Evolutionary conservation across 192 early-diverging fungal genomes (phyloP).

Genomic region (Rhizophagus sp.): DNA sequence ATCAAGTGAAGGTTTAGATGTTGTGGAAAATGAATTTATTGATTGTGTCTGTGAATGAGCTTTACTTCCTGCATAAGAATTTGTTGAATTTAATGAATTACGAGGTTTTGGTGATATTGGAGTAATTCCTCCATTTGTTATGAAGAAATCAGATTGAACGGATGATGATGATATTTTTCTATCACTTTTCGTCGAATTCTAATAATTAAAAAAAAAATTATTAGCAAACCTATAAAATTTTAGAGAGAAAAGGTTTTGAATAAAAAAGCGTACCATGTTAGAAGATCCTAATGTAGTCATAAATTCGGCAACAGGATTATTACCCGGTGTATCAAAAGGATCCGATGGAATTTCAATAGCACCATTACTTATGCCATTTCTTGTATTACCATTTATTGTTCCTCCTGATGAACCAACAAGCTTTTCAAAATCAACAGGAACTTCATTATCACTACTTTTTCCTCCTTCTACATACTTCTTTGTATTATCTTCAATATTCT

Average conservation of each 20-base stretch:
- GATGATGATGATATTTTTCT: background rate
- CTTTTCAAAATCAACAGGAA: slow-evolving; percentile 26
- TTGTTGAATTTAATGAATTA: background rate
- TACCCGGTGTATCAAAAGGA: background rate
- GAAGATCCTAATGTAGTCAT: background rate
- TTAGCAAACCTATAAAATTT: background rate
- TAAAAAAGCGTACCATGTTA: background rate
- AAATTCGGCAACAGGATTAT: background rate
- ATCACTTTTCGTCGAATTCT: background rate
- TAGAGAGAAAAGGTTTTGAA: background rate
- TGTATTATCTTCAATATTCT: slow-evolving; percentile 53
- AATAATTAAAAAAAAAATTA: background rate
- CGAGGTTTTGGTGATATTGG: background rate
- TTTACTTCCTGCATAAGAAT: background rate
- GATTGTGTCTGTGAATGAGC: background rate
- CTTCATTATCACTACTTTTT: background rate
- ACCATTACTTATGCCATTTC: background rate
- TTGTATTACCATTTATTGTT: background rate
- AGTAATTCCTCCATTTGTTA: background rate
- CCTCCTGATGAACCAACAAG: slow-evolving; percentile 3
- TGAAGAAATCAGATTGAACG: background rate
- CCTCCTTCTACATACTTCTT: slow-evolving; percentile 33
- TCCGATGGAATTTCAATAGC: background rate
- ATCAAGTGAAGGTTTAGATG: background rate
- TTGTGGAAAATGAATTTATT: background rate